These are phyloP conservation scores for Lactarius akahatsu DNA, from an alignment of 768 basidiomycete genomes.

Conservation along the genomic window DNA sequence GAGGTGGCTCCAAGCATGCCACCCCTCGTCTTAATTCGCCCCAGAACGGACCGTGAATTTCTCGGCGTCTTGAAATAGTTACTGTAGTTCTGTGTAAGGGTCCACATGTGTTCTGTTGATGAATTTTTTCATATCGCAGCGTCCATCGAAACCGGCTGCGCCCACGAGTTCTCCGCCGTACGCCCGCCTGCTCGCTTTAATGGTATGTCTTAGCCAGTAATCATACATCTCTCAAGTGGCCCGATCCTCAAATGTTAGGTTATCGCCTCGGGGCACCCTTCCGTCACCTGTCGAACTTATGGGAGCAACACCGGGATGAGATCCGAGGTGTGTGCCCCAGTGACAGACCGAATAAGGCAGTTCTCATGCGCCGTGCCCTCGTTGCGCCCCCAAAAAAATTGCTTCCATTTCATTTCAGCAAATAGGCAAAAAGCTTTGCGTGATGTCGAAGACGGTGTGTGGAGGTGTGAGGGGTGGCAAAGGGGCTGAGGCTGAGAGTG, in stretches of 20 bases:
- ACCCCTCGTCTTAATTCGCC: slow-evolving; percentile 4
- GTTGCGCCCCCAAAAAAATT: slow-evolving; percentile 6
- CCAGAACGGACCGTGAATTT: slow-evolving; percentile 8
- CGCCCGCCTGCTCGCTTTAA: not conserved
- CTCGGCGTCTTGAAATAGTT: slow-evolving; percentile 21
- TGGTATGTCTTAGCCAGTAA: not conserved
- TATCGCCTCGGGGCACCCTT: not conserved
- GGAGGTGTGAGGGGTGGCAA: not conserved
- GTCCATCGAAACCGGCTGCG: slow-evolving; percentile 10
- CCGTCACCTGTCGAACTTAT: not conserved
- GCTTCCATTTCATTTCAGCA: slow-evolving; percentile 24
- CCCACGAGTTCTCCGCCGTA: slow-evolving; percentile 8
- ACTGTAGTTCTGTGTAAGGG: slow-evolving; percentile 7
- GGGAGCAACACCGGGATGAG: not conserved
- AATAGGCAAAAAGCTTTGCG: slow-evolving; percentile 1
- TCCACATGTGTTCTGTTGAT: slow-evolving; percentile 1
- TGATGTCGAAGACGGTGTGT: slow-evolving; percentile 9
- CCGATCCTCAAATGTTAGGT: not conserved
- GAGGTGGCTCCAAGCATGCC: slow-evolving; percentile 8
- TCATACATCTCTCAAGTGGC: not conserved
- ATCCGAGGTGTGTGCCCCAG: not conserved
- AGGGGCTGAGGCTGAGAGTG: not conserved
- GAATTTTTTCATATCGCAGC: slow-evolving; percentile 15
- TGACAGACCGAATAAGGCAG: slow-evolving; percentile 12
- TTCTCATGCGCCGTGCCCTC: slow-evolving; percentile 19